Conservation (phyloP, 208 protist genomes). For the Leishmania tropica region DNA sequence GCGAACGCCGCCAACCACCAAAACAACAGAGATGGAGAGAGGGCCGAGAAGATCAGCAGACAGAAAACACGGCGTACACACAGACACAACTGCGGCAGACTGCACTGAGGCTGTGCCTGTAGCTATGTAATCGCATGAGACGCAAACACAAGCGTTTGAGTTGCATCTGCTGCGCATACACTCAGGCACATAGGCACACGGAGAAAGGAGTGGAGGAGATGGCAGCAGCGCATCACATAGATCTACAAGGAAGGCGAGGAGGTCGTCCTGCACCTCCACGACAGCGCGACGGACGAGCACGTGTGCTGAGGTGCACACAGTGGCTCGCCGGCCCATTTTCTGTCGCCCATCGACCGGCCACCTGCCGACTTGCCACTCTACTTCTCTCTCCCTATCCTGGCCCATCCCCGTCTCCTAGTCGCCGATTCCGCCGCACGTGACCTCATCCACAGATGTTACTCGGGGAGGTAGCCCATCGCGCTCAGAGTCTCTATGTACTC, state of each 20-base stretch:
- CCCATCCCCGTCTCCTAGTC: background rate
- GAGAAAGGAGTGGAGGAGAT: background rate
- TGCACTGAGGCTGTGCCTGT: background rate
- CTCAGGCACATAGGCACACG: background rate
- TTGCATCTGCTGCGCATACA: background rate
- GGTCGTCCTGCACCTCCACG: background rate
- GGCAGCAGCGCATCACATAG: background rate
- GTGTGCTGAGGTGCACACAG: background rate
- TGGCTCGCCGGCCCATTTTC: no score
- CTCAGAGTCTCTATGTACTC: conserved; percentile 25
- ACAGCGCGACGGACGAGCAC: background rate
- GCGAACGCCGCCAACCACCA: background rate
- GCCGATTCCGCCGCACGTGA: background rate
- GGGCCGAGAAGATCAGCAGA: background rate
- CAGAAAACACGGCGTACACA: background rate
- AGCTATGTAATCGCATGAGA: background rate
- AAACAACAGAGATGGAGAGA: background rate
- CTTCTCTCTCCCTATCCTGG: background rate
- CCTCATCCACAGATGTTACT: background rate
- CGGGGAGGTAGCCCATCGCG: conserved; percentile 17
- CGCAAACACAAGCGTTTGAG: background rate
- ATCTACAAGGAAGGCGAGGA: background rate
- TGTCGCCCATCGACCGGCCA: background rate
- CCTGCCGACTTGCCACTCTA: background rate
- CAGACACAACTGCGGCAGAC: background rate